phyloP scores from a whole-genome alignment of 2,329 filamentous ascomycete species.

The Lasiodiplodia theobromae region DNA sequence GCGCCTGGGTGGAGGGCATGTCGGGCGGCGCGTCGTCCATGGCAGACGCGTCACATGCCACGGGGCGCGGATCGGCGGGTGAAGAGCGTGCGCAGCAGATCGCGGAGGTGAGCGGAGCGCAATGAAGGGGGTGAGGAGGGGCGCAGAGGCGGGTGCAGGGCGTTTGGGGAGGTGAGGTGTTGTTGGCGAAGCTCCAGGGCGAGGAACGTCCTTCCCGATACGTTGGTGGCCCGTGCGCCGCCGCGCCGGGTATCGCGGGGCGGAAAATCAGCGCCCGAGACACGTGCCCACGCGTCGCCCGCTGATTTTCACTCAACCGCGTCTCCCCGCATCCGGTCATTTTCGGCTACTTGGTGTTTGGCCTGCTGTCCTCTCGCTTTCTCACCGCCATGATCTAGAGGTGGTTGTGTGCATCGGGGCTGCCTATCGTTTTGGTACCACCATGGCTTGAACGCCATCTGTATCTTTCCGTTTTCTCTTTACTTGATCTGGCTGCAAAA shows the following conservation, averaged over 20 bases:
- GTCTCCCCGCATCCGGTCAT: neutral
- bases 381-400: neutral
- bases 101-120: neutral
- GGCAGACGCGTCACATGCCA: conserved; percentile 13
- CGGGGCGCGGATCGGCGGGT: neutral
- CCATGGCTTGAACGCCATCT: neutral
- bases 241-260: too few species aligned
- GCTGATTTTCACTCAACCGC: neutral
- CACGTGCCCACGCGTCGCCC: conserved; percentile 14
- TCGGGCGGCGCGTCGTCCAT: conserved; percentile 34
- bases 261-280: neutral
- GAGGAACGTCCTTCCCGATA: conserved; percentile 6
- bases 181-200: conserved; percentile 4
- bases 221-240: neutral
- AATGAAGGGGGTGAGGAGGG: neutral
- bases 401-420: neutral
- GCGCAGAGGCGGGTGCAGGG: neutral
- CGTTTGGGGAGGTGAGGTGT: neutral
- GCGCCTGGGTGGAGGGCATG: conserved; percentile 47
- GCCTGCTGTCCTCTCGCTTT: neutral
- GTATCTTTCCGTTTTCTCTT: neutral
- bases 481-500: neutral
- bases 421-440: neutral
- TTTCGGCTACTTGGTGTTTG: neutral
- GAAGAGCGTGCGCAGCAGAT: neutral